Conservation (phyloP, 2,329 filamentous ascomycete species). For the Ophiostoma triangulosporum region DNA sequence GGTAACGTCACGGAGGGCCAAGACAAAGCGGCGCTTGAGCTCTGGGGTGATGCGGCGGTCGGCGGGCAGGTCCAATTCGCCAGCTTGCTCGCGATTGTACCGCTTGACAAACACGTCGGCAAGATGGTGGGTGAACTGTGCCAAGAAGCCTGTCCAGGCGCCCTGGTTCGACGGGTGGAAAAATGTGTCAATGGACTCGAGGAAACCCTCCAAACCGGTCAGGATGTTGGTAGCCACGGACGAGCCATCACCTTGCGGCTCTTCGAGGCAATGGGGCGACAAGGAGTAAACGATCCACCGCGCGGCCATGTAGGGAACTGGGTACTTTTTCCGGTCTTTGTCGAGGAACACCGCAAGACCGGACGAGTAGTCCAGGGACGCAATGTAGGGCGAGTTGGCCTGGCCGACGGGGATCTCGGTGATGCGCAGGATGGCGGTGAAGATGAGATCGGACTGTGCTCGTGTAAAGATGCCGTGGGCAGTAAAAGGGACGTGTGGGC, state of each 20-base stretch:
- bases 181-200: slow-evolving; percentile 94
- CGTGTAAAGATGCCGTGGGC: slow-evolving; percentile 84
- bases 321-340: slow-evolving; percentile 86
- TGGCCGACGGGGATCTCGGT: slow-evolving; percentile 95
- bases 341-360: slow-evolving; percentile 80
- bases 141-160: slow-evolving; percentile 75
- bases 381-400: slow-evolving; percentile 78
- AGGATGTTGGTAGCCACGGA: slow-evolving; percentile 56
- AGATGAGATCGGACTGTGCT: slow-evolving; percentile 84
- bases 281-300: slow-evolving; percentile 87
- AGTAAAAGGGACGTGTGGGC: slow-evolving; percentile 63
- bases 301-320: slow-evolving; percentile 80
- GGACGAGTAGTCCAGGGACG: slow-evolving; percentile 66
- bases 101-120: slow-evolving; percentile 94
- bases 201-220: slow-evolving; percentile 73
- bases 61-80: slow-evolving; percentile 74
- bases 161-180: slow-evolving; percentile 97
- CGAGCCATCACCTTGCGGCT: slow-evolving; percentile 16
- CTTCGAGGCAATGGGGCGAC: slow-evolving; percentile 67
- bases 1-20: slow-evolving; percentile 78
- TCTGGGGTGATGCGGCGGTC: slow-evolving; percentile 66
- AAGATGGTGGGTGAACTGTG: slow-evolving; percentile 83
- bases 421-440: slow-evolving; percentile 77
- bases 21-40: slow-evolving; percentile 80
- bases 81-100: slow-evolving; percentile 90